Conservation (phyloP, 2,329 filamentous ascomycete species). For the Trichoderma citrinoviride region DNA sequence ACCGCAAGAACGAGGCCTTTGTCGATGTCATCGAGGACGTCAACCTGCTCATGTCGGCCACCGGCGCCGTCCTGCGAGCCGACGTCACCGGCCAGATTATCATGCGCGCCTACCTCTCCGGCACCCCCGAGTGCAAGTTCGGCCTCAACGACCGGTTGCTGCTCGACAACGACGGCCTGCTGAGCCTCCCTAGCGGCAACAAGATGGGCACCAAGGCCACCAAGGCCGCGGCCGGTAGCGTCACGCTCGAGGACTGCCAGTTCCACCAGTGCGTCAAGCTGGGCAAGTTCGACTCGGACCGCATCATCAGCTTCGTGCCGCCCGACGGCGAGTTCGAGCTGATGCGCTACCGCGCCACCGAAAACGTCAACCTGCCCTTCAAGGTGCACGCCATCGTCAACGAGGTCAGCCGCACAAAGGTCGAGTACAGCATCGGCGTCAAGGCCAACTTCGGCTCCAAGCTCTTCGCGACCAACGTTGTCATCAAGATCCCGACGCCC, state of each 20-base stretch:
- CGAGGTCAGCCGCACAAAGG: slow-evolving; percentile 93
- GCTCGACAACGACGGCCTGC: slow-evolving; percentile 71
- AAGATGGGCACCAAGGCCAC: slow-evolving; percentile 81
- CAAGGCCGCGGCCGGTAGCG: slow-evolving; percentile 90
- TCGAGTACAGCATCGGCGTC: slow-evolving; percentile 97
- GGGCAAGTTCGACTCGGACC: slow-evolving; percentile 92
- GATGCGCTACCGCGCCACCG: slow-evolving; percentile 96
- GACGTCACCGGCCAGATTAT: slow-evolving; percentile 97
- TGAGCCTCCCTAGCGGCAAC: slow-evolving; percentile 70
- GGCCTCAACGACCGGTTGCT: slow-evolving; percentile 93
- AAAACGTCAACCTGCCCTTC: slow-evolving; percentile 98
- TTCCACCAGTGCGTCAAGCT: slow-evolving; percentile 99
- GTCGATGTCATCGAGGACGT: slow-evolving; percentile 99
- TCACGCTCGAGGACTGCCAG: slow-evolving; percentile 95
- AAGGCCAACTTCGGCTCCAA: slow-evolving; percentile 96
- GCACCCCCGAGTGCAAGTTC: slow-evolving; percentile 98
- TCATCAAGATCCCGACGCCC: slow-evolving; percentile 90
- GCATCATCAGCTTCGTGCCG: slow-evolving; percentile 95
- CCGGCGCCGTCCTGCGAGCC: slow-evolving; percentile 87
- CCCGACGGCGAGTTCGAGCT: slow-evolving; percentile 98
- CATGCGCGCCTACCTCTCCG: slow-evolving; percentile 96
- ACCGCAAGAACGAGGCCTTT: slow-evolving; percentile 98
- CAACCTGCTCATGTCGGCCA: slow-evolving; percentile 98
- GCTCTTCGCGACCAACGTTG: slow-evolving; percentile 93
- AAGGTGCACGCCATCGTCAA: slow-evolving; percentile 99